A percentile compares a stretch with the other conserved stretches of the same genome.
Evolutionary conservation across 176 grass and related monocot genomes (phyloP).

Genomic region (Aegilops bicornis): DNA sequence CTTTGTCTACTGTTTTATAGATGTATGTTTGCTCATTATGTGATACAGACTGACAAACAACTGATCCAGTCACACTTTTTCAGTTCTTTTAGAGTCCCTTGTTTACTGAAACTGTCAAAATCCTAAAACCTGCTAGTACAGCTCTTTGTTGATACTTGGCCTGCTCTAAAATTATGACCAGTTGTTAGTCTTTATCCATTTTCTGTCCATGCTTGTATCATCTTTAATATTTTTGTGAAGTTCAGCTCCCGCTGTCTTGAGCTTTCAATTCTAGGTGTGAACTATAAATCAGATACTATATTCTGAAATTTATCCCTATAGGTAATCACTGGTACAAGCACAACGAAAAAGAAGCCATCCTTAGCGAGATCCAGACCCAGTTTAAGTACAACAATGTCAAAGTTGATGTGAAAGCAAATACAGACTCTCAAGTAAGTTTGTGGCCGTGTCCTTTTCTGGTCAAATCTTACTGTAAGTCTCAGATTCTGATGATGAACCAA

Average conservation of each 20-base stretch:
- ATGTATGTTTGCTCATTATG: not conserved
- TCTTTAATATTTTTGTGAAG: not conserved
- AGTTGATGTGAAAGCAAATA: constrained; percentile 56
- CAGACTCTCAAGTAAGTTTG: constrained; percentile 51
- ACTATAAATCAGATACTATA: not conserved
- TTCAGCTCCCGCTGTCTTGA: not conserved
- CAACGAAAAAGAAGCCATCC: constrained; percentile 52
- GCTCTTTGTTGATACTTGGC: not conserved
- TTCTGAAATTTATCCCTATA: constrained; percentile 1
- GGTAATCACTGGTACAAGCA: constrained; percentile 50
- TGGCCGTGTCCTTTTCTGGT: not conserved
- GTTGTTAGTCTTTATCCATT: not conserved
- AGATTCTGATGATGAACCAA: not conserved
- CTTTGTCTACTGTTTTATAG: not conserved
- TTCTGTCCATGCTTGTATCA: not conserved
- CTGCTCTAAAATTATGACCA: not conserved
- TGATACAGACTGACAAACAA: not conserved
- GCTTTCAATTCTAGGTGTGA: not conserved
- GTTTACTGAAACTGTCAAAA: not conserved
- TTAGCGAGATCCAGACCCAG: constrained; percentile 59
- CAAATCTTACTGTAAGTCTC: not conserved
- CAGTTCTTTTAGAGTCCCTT: not conserved
- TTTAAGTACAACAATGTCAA: constrained; percentile 46
- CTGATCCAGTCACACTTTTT: not conserved
- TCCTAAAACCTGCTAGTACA: not conserved